These are phyloP conservation scores for Thermoascus crustaceus DNA, from an alignment of 2,329 filamentous ascomycete genomes.

Conservation along the genomic window DNA sequence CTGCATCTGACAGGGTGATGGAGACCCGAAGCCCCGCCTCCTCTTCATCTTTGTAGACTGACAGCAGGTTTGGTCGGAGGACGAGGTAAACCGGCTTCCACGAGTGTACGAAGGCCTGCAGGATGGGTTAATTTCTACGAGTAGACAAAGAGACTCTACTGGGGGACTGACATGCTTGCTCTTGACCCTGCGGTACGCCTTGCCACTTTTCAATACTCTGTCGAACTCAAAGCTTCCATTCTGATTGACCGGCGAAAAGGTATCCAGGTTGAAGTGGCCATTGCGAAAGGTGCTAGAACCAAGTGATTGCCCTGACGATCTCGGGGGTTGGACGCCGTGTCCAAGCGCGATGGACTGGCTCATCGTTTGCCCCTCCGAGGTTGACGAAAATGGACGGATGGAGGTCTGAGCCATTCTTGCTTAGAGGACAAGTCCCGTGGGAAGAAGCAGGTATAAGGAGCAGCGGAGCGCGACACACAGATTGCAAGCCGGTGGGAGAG, in stretches of 20 bases:
- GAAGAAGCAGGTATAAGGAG: background rate
- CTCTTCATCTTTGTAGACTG: conserved; percentile 85
- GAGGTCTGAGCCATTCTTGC: conserved; percentile 1
- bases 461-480: too few species aligned
- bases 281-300: conserved; percentile 22
- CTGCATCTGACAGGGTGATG: conserved; percentile 80
- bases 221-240: conserved; percentile 96
- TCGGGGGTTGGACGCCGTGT: conserved; percentile 14
- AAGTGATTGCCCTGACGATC: conserved; percentile 16
- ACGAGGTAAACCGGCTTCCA: conserved; percentile 91
- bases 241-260: conserved; percentile 80
- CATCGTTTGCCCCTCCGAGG: conserved; percentile 16
- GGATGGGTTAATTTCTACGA: conserved; percentile 11
- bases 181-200: conserved; percentile 77
- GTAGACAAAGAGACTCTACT: too few species aligned
- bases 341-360: conserved; percentile 20
- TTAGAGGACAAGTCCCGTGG: background rate
- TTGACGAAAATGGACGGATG: too few species aligned
- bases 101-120: conserved; percentile 49
- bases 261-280: conserved; percentile 50
- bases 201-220: conserved; percentile 81
- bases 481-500: too few species aligned
- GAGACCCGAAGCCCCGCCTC: conserved; percentile 86
- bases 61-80: conserved; percentile 79
- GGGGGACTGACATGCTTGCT: conserved; percentile 69